phyloP scores from a whole-genome alignment of 768 basidiomycete species.

The Suillus paluster region DNA sequence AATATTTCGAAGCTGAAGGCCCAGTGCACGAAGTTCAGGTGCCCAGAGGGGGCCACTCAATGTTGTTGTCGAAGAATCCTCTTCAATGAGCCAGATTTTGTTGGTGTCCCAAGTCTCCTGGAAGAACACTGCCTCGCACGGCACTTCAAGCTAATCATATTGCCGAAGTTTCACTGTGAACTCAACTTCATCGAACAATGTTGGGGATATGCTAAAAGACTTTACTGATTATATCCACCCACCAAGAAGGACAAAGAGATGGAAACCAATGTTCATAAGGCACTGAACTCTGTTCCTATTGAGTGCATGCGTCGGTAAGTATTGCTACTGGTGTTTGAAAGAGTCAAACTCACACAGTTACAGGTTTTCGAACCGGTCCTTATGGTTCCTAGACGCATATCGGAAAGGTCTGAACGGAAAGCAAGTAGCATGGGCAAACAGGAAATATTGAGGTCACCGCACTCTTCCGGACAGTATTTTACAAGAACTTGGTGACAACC shows the following conservation, averaged over 20 bases:
- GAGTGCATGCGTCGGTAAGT: slow-evolving; percentile 23
- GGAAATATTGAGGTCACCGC: too few species aligned
- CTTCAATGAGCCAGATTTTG: not conserved
- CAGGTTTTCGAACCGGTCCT: slow-evolving; percentile 3
- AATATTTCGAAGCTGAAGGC: slow-evolving; percentile 2
- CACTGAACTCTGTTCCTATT: slow-evolving; percentile 32
- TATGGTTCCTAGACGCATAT: slow-evolving; percentile 29
- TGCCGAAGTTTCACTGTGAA: not conserved
- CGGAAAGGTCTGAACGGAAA: slow-evolving; percentile 19
- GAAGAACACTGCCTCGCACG: not conserved
- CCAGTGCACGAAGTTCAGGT: slow-evolving; percentile 8
- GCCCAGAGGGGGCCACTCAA: not conserved
- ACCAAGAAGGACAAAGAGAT: slow-evolving; percentile 39
- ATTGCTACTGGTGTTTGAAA: too few species aligned
- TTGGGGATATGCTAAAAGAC: slow-evolving; percentile 31
- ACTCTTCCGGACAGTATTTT: too few species aligned
- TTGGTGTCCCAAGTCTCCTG: not conserved
- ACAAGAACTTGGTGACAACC: too few species aligned
- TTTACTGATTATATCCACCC: slow-evolving; percentile 30
- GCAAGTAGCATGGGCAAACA: slow-evolving; percentile 19
- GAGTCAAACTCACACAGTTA: not conserved
- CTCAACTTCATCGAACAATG: too few species aligned
- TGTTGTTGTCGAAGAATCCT: slow-evolving; percentile 7
- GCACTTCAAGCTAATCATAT: not conserved
- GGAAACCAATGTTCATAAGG: slow-evolving; percentile 32